Evolutionary conservation across 345 rosid species (phyloP), one percentile per base, ranked within the genome.

Genomic region (Acer saccharum): DNA sequence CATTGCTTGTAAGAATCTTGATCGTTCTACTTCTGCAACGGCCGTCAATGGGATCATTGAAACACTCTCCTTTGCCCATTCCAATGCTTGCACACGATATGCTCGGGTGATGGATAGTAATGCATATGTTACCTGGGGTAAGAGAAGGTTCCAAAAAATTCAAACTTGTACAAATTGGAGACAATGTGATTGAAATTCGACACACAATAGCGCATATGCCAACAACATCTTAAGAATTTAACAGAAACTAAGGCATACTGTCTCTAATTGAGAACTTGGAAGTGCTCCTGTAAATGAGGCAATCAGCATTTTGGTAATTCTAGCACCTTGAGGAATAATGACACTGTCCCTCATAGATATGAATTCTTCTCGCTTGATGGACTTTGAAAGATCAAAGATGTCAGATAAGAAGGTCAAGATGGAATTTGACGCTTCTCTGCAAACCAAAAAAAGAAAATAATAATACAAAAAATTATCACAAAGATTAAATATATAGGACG

Each of bases 371-470:
- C 84, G 95, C 54, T 84, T 83, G 65, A 81, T 83, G 73, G 91
- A 85, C 78, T 92, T 93, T 44, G 87, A 88, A 17, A 96, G 90
- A 89, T 96, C 98, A 83, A 94, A 94, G 74, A 90, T 83, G 83
- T 96, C 97, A 12, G 93, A 85, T 77, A 96, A 87, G 91, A 96
- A 96, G 43, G 93, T 90, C 91, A 96, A 84, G 86, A 96, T 90
- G 58, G 97, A 96, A 84, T 85, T 92, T 77, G 93, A 96, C 41
- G 99, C 99, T 84, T 96, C 99, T 74, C 99, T 95, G 93, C 86
- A 83, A 71, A 65, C 71, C 69, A 64, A 43, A 43, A 68, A 72
- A 69, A 65, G 57, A 65, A 72, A 52, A n/a, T n/a, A n/a, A n/a
- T n/a, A n/a, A n/a, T 50, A 1, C 0, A 23, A 76, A 18, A 23